These are phyloP conservation scores for Clitocybe nebularis DNA, from an alignment of 1,284 basidiomycete species.

Conservation along the genomic window DNA sequence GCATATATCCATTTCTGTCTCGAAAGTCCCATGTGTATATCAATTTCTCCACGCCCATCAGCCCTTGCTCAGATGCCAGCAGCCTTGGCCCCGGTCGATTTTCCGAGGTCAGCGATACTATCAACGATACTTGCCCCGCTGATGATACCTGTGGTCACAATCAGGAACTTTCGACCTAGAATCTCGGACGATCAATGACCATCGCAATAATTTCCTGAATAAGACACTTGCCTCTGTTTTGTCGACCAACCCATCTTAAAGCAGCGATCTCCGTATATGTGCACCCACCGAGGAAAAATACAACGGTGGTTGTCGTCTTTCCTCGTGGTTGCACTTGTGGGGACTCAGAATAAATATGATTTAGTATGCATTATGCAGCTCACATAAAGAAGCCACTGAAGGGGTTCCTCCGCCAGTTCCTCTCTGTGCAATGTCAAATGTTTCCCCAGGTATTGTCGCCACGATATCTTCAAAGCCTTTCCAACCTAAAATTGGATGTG, in stretches of 20 bases:
- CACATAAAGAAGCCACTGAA: constrained; percentile 39
- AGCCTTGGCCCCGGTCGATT: constrained; percentile 30
- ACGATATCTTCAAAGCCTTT: constrained; percentile 94
- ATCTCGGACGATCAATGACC: constrained; percentile 10
- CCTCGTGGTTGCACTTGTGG: constrained; percentile 44
- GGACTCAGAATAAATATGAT: constrained; percentile 5
- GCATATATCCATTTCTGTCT: constrained; percentile 6
- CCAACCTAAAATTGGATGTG: constrained; percentile 93
- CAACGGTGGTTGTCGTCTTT: constrained; percentile 75
- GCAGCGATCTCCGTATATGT: constrained; percentile 97
- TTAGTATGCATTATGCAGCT: constrained; percentile 20
- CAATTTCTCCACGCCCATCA: constrained; percentile 9
- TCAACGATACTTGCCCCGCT: constrained; percentile 74
- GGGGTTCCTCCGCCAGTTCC: constrained; percentile 30
- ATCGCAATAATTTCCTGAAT: constrained; percentile 3
- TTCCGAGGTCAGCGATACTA: constrained; percentile 52
- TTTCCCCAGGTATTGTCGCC: constrained; percentile 77
- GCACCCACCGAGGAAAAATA: constrained; percentile 98
- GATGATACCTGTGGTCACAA: constrained; percentile 87
- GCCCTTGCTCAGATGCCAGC: constrained; percentile 19
- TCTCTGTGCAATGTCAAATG: constrained; percentile 76
- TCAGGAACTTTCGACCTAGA: constrained; percentile 76
- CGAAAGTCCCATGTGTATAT: constrained; percentile 13
- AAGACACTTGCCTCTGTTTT: constrained; percentile 62
- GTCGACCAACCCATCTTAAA: constrained; percentile 84